Base-by-base conservation (phyloP, 768 basidiomycete genomes). In the Psilocybe tampanensis region DNA sequence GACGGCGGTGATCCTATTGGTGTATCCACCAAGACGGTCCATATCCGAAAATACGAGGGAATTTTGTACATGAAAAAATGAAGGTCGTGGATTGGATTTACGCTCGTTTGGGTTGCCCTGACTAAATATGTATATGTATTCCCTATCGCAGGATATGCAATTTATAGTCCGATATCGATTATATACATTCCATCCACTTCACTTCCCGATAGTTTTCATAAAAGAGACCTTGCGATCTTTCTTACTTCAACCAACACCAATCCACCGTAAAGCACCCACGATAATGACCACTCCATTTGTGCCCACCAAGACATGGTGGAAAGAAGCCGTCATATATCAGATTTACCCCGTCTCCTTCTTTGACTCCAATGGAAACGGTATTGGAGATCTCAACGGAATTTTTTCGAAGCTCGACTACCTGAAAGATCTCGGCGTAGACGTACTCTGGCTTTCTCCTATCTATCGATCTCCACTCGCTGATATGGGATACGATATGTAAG, bases 401-500 rank as follows among this genome's bases (percentile, higher is more conserved):
- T 63, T 71, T 22, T 65, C 74, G 41, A 88, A 89, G 64, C 72
- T 92, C 8, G 85, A 87, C 61, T 89, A 92, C 67, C 73, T 92
- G 51, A 80, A 84, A 54, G 79, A 82, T 47, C 76, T 92, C 3
- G 89, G 88, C 0, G 83, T 86, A 2, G 82, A 88, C 59, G 78
- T 85, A 0, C 64, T 90, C 17, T 92, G 89, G 89, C 76, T 91
- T 13, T 82, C 78, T 3, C 88, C 89, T 8, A 89, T 91, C 41
- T 92, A 89, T 70, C 76, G 78, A 52, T 85, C 82, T 1, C 89
- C 88, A 0, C 73, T 83, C 54, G 83, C 81, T 2, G 88, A 90
- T 69, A 89, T 89, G 86, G 88, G 86, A 8, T 88, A 89, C 56
- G 86, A 88, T 64, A 87, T 86, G 84, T 85, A 62, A 55, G 78